Base-by-base conservation (phyloP, 2,329 filamentous ascomycete genomes). In the Scolecobasidium constrictum region DNA sequence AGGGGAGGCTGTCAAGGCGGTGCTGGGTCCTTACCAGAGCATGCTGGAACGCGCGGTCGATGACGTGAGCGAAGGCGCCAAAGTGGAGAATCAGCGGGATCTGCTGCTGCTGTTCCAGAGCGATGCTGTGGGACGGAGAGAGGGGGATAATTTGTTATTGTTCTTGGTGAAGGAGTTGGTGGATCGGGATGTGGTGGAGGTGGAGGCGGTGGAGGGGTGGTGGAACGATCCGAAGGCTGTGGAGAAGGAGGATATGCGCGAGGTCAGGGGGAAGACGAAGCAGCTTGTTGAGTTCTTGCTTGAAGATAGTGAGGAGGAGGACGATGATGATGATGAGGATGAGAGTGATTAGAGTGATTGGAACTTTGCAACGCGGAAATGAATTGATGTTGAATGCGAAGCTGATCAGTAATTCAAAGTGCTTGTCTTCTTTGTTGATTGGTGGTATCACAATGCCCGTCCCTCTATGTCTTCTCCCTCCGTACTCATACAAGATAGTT, bases 121-220 rank as follows among this genome's bases (percentile, higher is more conserved):
- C 49, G 87, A 94, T 47, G 74, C 94, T 12, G 69, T 75, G 21
- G 76, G 78, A 44, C 68, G 75, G 38, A 69, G 71, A 37, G 79
- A 77, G 47, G 79, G 78, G 3, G 73, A 81, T 55, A 62, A 68
- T 28, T 73, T 95, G 7, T 72, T 96, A 23, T 73, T 88, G 3
- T 85, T 81, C 31, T 68, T 86, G 52, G 75, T 86, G 51, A 92
- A 93, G 65, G 84, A 87, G 60, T 69, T 96, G 40, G 93, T 94
- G 57, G 78, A 83, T 50, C 63, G 83, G 38, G 92, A 96, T 50
- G 72, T 94, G 13, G 65, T 95, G 2, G 86, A 94, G 57, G 86
- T 94, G 55, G 88, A 95, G 34, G 87, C 83, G 0, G 84, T 94
- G 50, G 66, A 90, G 53, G 73, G 75, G 38, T 98, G 92, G 92